Base-by-base conservation (phyloP, 2,329 filamentous ascomycete species). In the Colletotrichum sp. region DNA sequence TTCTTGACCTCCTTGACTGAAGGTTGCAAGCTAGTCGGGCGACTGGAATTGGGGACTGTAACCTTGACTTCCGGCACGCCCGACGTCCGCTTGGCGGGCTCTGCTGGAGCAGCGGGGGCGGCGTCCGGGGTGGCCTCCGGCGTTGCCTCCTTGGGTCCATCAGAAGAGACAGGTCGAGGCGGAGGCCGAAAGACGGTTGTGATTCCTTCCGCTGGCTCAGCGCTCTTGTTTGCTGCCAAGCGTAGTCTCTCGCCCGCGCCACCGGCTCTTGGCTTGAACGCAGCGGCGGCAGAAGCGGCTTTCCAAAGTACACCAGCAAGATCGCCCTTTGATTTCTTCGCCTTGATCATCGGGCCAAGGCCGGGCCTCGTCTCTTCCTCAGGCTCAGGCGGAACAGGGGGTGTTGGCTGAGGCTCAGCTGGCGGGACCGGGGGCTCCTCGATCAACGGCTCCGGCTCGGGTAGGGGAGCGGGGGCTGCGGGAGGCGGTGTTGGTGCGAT, bases 321-420 rank as follows among this genome's bases (percentile, higher is more conserved):
- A 72, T 97, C 93, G n/a, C 89, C 90, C 77, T 90, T 92, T 2
- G 92, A 93, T 77, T 91, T 92, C 82, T 95, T 95, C 77, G 93
- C 92, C 84, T 95, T 96, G 80, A 98, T 94, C 96, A 98, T 98
- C 3, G 96, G 95, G 0, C 95, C 95, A 8, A 98, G 89, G 1
- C 95, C 96, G 21, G 95, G 95, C n/a, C 95, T 86, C 8, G 77
- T 81, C 3, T 89, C 88, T 68, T 89, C 87, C 4, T 78, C 69
- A 44, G 80, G 77, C 8, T 83, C 82, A 1, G 83, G 80, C 6
- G 84, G 80, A 16, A 81, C 81, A 3, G 81, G 68, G 7, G 76
- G 55, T 12, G 63, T 73, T 15, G 76, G 60, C n/a, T 75, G 65
- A 26, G 80, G 77, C 44, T 74, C 76, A 28, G 76, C 74, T 10